A percentile compares a stretch with the other conserved stretches of the same genome.
phyloP scores from a whole-genome alignment of 2,329 filamentous ascomycete genomes.

The Fusarium tupiense region DNA sequence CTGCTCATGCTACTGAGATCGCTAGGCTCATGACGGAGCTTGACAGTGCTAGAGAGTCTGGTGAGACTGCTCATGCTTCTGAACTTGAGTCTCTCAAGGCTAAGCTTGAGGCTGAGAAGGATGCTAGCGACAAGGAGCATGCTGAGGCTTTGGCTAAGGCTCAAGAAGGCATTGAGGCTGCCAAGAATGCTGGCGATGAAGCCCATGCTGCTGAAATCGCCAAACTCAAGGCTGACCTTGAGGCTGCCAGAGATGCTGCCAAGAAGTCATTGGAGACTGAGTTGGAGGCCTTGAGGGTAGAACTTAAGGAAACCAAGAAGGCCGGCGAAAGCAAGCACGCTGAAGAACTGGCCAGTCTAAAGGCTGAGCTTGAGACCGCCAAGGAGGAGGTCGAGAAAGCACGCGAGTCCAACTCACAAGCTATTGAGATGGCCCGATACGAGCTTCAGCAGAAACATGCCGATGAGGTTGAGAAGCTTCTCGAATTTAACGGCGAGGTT shows the following conservation, averaged over 20 bases:
- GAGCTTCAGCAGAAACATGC: constrained; percentile 58
- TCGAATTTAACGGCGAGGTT: constrained; percentile 54
- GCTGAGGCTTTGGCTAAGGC: constrained; percentile 44
- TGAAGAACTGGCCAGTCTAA: constrained; percentile 49
- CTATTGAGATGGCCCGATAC: constrained; percentile 56
- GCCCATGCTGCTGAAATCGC: constrained; percentile 46
- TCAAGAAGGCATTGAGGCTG: constrained; percentile 44
- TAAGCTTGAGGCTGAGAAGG: constrained; percentile 55
- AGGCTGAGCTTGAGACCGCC: constrained; percentile 37
- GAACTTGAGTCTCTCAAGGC: constrained; percentile 55
- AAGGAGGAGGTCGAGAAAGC: constrained; percentile 57
- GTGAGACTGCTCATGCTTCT: constrained; percentile 43
- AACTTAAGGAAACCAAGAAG: constrained; percentile 57
- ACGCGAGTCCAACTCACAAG: constrained; percentile 54
- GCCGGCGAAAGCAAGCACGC: constrained; percentile 47
- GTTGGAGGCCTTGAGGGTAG: constrained; percentile 52
- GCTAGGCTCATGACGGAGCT: constrained; percentile 45
- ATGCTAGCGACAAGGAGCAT: constrained; percentile 50
- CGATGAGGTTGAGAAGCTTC: constrained; percentile 59
- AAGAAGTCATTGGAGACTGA: constrained; percentile 50
- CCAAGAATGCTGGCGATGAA: constrained; percentile 45
- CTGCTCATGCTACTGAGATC: constrained; percentile 44
- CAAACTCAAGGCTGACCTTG: constrained; percentile 46
- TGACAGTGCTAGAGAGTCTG: constrained; percentile 44
- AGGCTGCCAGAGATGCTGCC: constrained; percentile 43